Conservation (phyloP, 23 red algal species). For the Chondrus crispus region DNA sequence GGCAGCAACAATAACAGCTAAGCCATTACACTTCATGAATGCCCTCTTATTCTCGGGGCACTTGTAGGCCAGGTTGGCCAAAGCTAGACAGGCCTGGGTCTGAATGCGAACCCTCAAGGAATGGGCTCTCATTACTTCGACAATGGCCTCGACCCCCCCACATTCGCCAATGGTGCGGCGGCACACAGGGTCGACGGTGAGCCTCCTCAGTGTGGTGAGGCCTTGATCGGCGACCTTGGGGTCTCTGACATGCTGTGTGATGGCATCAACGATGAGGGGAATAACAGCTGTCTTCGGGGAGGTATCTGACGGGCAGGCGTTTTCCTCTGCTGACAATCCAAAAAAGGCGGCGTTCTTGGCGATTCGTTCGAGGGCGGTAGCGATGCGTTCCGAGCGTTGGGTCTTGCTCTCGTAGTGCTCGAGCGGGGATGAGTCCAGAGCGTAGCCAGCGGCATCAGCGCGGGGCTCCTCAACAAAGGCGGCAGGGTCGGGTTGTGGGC, state of each 20-base stretch:
- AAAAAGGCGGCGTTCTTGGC: conserved; percentile 1
- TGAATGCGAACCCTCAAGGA: conserved; percentile 43
- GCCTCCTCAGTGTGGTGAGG: conserved; percentile 29
- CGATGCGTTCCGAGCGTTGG: conserved; percentile 15
- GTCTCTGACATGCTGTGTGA: conserved; percentile 53
- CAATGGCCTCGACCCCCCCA: conserved; percentile 45
- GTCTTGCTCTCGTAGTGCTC: conserved; percentile 34
- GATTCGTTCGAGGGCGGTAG: conserved; percentile 30
- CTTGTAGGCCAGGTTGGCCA: conserved; percentile 59
- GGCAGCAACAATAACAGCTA: conserved; percentile 43
- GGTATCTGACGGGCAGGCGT: neutral
- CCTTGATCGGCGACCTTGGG: conserved; percentile 57
- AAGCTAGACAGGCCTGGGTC: conserved; percentile 52
- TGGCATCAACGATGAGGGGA: conserved; percentile 56
- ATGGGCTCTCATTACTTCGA: conserved; percentile 50
- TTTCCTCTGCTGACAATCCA: neutral
- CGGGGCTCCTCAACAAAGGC: too few species aligned
- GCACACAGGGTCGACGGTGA: conserved; percentile 34
- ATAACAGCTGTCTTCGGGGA: conserved; percentile 44
- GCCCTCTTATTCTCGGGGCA: conserved; percentile 42
- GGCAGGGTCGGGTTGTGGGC: conserved; percentile 8
- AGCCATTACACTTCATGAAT: conserved; percentile 33
- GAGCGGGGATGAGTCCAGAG: conserved; percentile 19
- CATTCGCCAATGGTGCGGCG: conserved; percentile 34
- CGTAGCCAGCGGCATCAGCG: too few species aligned